These are phyloP conservation scores for Tetracladium marchalianum DNA, from an alignment of 495 filamentous ascomycete species.

Conservation along the genomic window DNA sequence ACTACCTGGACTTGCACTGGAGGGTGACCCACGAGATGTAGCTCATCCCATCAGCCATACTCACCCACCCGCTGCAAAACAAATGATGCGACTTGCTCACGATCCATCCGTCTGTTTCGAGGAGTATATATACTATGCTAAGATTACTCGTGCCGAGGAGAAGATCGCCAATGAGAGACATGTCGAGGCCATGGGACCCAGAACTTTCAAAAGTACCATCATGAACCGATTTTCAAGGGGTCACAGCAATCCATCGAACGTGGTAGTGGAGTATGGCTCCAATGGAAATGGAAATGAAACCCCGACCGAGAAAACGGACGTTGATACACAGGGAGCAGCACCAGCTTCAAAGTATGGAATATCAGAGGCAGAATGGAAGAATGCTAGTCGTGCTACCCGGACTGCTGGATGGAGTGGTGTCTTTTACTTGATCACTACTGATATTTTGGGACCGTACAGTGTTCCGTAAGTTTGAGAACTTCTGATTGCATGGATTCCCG, in stretches of 20 bases:
- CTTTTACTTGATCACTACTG: constrained; percentile 50
- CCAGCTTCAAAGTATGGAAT: constrained; percentile 10
- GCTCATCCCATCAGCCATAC: not conserved
- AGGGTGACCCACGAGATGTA: constrained; percentile 15
- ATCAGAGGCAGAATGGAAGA: constrained; percentile 31
- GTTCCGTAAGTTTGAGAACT: constrained; percentile 19
- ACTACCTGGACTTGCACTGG: constrained; percentile 9
- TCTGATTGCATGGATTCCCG: not conserved
- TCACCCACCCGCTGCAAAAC: constrained; percentile 10
- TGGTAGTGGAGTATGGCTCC: not conserved
- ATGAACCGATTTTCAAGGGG: constrained; percentile 23
- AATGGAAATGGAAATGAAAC: not conserved
- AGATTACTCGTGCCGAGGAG: constrained; percentile 34
- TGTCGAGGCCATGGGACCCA: constrained; percentile 14
- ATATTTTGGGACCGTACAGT: constrained; percentile 47
- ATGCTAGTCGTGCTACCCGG: constrained; percentile 34
- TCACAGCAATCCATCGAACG: not conserved
- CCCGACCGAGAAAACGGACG: constrained; percentile 1
- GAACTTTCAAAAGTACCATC: constrained; percentile 20
- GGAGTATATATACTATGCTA: constrained; percentile 41
- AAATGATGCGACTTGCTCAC: constrained; percentile 6
- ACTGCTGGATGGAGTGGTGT: constrained; percentile 39
- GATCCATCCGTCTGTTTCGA: constrained; percentile 18
- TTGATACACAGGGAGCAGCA: not conserved
- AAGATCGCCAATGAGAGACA: constrained; percentile 23